Base-by-base conservation (phyloP, 2,329 filamentous ascomycete species). In the Drechslera avenae region DNA sequence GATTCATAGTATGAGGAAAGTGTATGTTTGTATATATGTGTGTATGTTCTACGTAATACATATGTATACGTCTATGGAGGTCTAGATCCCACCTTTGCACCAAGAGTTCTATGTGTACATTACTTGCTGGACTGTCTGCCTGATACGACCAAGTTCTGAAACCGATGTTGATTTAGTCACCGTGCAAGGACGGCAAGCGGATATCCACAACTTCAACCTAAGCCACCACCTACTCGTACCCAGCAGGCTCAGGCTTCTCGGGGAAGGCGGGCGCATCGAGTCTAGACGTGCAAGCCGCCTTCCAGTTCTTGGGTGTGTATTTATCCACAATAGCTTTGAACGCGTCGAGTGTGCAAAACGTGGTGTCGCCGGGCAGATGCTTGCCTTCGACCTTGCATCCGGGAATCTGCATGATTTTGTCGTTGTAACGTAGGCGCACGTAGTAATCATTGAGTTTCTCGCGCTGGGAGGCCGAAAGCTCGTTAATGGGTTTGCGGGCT, bases 251-350 rank as follows among this genome's bases (percentile, higher is more conserved):
- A 5, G 50, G 26, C 44, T 66, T 61, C 17, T 71, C 73, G 0
- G 81, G 82, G 54, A 83, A 80, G 3, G 80, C 74, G 2, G 78
- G 78, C 53, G 78, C 72, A 35, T 83, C 83, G 32, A 88, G 60
- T 60, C 86, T 86, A 48, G 73, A 74, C 33, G 74, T 71, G 65
- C 87, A 90, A 45, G 83, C 84, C 14, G 73, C 69, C 66, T 83
- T 84, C 93, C 92, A 97, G 71, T 91, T 83, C 51, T 78, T 78
- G 0, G 94, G 94, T 1, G 90, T 94, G 69, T 89, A 95, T 66
- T 90, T 91, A 75, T 97, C 93, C 2, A 94, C 91, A 47, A 97
- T 90, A 43, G 84, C 79, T 75, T 97, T 97, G 80, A 99, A 99
- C 0, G 93, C 91, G 49, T 88, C 85, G 86, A 99, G 75, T 0